These are phyloP conservation scores for Termitomyces titanicus DNA, from an alignment of 768 basidiomycete genomes.

Conservation along the genomic window DNA sequence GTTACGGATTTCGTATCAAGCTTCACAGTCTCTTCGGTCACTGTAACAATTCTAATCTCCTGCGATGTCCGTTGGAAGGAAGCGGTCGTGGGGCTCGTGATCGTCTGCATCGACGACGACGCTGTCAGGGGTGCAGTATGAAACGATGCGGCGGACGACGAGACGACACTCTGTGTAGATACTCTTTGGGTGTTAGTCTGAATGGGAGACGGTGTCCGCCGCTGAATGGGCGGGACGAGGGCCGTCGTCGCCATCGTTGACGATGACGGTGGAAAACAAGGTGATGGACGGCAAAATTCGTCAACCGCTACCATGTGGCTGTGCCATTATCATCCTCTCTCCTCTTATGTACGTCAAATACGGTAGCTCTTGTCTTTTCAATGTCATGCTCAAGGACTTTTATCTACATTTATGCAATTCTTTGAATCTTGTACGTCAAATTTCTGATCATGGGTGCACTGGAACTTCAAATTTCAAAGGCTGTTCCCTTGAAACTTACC, in stretches of 20 bases:
- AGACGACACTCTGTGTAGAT: constrained; percentile 21
- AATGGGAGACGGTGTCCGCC: constrained; percentile 25
- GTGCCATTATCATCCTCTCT: not conserved
- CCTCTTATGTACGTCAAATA: too few relatives aligned
- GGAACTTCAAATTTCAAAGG: too few relatives aligned
- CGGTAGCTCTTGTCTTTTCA: not conserved
- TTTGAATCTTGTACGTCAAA: too few relatives aligned
- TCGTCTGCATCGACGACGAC: constrained; percentile 18
- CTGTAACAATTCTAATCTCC: constrained; percentile 53
- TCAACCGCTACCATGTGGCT: not conserved
- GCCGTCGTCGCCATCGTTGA: constrained; percentile 11
- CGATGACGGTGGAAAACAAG: not conserved
- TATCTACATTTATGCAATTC: too few relatives aligned
- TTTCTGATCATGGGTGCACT: too few relatives aligned
- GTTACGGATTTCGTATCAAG: constrained; percentile 22
- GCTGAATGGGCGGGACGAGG: constrained; percentile 7
- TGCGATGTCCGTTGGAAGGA: constrained; percentile 24
- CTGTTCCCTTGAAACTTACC: too few relatives aligned
- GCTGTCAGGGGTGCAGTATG: constrained; percentile 27
- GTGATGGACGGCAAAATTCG: not conserved
- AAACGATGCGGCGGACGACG: constrained; percentile 33
- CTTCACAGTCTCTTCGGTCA: constrained; percentile 45
- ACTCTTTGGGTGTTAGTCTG: constrained; percentile 12
- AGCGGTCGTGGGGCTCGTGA: constrained; percentile 3
- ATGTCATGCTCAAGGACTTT: too few relatives aligned